Evolutionary conservation across 495 filamentous ascomycete genomes (phyloP), one percentile per base, ranked within the genome.

Genomic region (Letharia lupina): DNA sequence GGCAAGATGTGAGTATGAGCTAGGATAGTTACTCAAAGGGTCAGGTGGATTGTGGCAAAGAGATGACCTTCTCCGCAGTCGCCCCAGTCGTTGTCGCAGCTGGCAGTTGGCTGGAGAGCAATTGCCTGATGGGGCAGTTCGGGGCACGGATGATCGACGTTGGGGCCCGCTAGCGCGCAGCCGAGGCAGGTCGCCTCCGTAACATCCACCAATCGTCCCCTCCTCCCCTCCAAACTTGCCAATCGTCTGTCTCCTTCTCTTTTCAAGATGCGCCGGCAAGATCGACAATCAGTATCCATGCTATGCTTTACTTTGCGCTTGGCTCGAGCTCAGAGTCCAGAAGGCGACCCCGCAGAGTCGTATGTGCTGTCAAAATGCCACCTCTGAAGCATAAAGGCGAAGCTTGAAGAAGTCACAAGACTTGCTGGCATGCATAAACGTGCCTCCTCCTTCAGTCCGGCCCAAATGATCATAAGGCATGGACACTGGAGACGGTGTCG

Each of bases 51-150:
- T 40, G 33, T 20, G 23, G 28, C 4, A 13, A 1, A n/a, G 57
- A 9, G 5, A 39, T 39, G 37, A 37, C 28, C 2, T 15, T 2
- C 11, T 2, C 2, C 0, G 28, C 50, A 31, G 50, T 54, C 50
- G 50, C 23, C 2, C 58, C 58, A 60, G 58, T 40, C 31, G 12
- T 45, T 20, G n/a, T 40, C 11, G 35, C 37, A 37, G 33, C 20
- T 39, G 11, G 10, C n/a, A 13, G 20, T 3, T 42, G 11, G 20
- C 6, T 47, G 58, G 18, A 0, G 44, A 48, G 15, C 37, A 66
- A 16, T 15, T 66, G 44, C 59, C 48, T 61, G 13, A 65, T 40
- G 56, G 63, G 52, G 63, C 40, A 65, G 50, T 23, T 64, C 50
- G 50, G 41, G 20, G 39, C 1, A 23, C 45, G 15, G 63, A 59